These are phyloP conservation scores for Fraxinus pennsylvanica DNA, from an alignment of 257 asterid species.

Conservation along the genomic window DNA sequence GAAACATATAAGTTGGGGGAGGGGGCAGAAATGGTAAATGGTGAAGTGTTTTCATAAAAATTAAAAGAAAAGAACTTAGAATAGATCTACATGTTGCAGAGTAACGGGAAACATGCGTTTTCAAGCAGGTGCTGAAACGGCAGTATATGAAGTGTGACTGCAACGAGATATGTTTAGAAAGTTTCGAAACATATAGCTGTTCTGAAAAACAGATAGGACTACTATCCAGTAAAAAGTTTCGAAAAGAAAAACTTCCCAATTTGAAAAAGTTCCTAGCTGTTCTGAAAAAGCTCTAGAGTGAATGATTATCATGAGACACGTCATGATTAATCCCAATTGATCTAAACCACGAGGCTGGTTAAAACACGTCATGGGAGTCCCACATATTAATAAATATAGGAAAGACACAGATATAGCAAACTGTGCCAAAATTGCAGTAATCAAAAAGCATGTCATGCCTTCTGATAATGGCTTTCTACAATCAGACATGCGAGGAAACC, in stretches of 20 bases:
- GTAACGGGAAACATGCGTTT: slow-evolving; percentile 6
- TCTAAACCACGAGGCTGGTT: slow-evolving; percentile 27
- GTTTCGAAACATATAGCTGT: neutral
- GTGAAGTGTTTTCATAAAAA: neutral
- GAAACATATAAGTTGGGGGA: neutral
- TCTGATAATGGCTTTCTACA: slow-evolving; percentile 20
- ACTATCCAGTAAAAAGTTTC: neutral
- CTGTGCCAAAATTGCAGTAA: slow-evolving; percentile 28
- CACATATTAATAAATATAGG: slow-evolving; percentile 18
- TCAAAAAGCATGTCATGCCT: slow-evolving; percentile 30
- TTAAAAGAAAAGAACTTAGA: neutral
- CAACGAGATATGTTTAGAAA: slow-evolving; percentile 16
- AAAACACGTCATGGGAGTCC: slow-evolving; percentile 22
- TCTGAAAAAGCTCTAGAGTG: slow-evolving; percentile 14
- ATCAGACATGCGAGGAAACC: slow-evolving; percentile 20
- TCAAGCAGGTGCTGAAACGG: slow-evolving; percentile 6
- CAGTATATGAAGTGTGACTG: neutral
- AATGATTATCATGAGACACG: slow-evolving; percentile 36
- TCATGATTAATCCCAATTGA: slow-evolving; percentile 35
- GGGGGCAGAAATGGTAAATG: neutral
- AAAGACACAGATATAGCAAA: slow-evolving; percentile 17
- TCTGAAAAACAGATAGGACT: neutral
- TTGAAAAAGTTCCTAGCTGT: slow-evolving; percentile 26
- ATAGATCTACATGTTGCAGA: neutral
- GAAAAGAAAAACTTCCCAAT: slow-evolving; percentile 3